Conservation (phyloP, 768 basidiomycete species). For the Clitopilus passeckerianus region DNA sequence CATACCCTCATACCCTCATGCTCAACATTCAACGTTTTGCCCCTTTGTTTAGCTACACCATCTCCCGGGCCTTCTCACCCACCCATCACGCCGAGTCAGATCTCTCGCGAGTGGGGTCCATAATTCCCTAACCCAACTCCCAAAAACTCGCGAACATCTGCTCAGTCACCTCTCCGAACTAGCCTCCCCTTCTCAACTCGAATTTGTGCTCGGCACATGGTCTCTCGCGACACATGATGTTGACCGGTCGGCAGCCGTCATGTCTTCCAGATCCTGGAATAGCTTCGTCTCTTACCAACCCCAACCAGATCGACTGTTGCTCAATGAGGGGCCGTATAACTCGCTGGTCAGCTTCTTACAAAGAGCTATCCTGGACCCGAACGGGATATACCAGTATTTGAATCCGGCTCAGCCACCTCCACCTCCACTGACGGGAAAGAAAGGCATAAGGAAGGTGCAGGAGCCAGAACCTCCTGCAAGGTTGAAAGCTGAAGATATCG, state of each 20-base stretch:
- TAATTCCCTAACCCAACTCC: slow-evolving; percentile 55
- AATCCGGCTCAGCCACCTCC: slow-evolving; percentile 39
- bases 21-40: too few species aligned
- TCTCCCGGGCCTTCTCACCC: slow-evolving; percentile 73
- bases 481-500: slow-evolving; percentile 50
- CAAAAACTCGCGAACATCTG: slow-evolving; percentile 41
- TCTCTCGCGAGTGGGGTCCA: slow-evolving; percentile 59
- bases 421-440: slow-evolving; percentile 25
- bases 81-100: slow-evolving; percentile 75
- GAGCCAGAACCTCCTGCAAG: slow-evolving; percentile 28
- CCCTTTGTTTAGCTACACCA: slow-evolving; percentile 65
- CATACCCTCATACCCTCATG: too few species aligned
- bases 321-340: slow-evolving; percentile 16
- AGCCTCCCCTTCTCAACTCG: slow-evolving; percentile 42
- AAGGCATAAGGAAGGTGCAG: slow-evolving; percentile 14
- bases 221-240: slow-evolving; percentile 65
- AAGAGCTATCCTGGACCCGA: slow-evolving; percentile 55
- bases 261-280: slow-evolving; percentile 53
- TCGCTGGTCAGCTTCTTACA: slow-evolving; percentile 46
- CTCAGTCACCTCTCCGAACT: slow-evolving; percentile 45
- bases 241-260: slow-evolving; percentile 54
- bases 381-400: slow-evolving; percentile 48
- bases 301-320: slow-evolving; percentile 11
- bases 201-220: slow-evolving; percentile 70
- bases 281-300: slow-evolving; percentile 21